A percentile compares a stretch with the other conserved stretches of the same genome.
phyloP scores from a whole-genome alignment of 768 basidiomycete genomes.

The Russula olivacea region DNA sequence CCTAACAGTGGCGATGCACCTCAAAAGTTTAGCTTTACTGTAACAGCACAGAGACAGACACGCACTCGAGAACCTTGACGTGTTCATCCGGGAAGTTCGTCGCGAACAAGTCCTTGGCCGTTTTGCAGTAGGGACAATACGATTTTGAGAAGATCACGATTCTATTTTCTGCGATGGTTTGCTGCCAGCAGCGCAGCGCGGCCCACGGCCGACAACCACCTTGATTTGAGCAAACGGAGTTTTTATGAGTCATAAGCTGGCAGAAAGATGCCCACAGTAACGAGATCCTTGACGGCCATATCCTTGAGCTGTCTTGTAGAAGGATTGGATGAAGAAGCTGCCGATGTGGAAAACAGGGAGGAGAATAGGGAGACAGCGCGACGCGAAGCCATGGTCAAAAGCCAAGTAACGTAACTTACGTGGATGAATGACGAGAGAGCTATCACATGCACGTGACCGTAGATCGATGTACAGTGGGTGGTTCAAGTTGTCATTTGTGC shows the following conservation, averaged over 20 bases:
- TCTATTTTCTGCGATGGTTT: conserved; percentile 35
- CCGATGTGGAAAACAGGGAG: conserved; percentile 23
- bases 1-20: conserved; percentile 32
- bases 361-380: conserved; percentile 23
- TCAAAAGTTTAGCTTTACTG: background rate
- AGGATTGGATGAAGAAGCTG: conserved; percentile 33
- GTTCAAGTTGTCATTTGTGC: too few species aligned
- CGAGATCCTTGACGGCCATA: conserved; percentile 34
- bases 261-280: conserved; percentile 33
- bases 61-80: conserved; percentile 37
- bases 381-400: conserved; percentile 21
- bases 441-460: background rate
- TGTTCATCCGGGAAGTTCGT: conserved; percentile 30
- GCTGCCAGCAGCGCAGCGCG: conserved; percentile 24
- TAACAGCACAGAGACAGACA: background rate
- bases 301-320: conserved; percentile 32
- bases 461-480: too few species aligned
- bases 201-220: background rate
- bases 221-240: background rate
- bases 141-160: conserved; percentile 40
- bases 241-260: background rate
- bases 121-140: conserved; percentile 38
- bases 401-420: too few species aligned
- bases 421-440: background rate
- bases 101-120: conserved; percentile 37